A percentile compares a stretch with the other conserved stretches of the same genome.
Evolutionary conservation across 257 asterid genomes (phyloP).

Genomic region (Ophiorrhiza pumila): DNA sequence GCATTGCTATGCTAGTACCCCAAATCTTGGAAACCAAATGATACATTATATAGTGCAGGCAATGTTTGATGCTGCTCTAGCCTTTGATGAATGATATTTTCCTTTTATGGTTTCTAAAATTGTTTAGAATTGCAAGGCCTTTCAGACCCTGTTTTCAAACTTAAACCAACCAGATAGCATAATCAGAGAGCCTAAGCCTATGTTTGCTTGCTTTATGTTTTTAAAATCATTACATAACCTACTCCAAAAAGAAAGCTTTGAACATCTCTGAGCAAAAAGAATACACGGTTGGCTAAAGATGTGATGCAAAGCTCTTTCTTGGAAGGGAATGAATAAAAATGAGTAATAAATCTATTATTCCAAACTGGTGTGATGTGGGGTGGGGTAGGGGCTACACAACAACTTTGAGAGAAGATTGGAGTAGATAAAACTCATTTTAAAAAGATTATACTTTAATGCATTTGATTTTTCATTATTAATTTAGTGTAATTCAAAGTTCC

Average conservation of each 20-base stretch:
- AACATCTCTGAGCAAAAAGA: neutral
- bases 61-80: neutral
- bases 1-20: neutral
- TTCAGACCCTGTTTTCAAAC: neutral
- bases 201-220: neutral
- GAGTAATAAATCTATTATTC: neutral
- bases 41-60: neutral
- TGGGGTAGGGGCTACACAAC: neutral
- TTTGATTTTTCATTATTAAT: neutral
- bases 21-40: neutral
- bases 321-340: neutral
- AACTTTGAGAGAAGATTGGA: neutral
- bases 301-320: neutral
- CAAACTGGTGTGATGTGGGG: neutral
- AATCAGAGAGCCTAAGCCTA: neutral
- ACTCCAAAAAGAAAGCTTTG: neutral
- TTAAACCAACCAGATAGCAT: neutral
- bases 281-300: neutral
- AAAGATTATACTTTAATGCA: neutral
- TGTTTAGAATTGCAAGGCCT: neutral
- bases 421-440: neutral
- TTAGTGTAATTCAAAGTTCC: neutral
- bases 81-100: neutral
- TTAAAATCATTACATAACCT: neutral
- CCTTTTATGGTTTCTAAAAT: neutral